Percentiles rank a stretch among this genome's conserved stretches.
These are phyloP conservation scores for Microsporum canis DNA, from an alignment of 2,329 filamentous ascomycete species.

Conservation along the genomic window DNA sequence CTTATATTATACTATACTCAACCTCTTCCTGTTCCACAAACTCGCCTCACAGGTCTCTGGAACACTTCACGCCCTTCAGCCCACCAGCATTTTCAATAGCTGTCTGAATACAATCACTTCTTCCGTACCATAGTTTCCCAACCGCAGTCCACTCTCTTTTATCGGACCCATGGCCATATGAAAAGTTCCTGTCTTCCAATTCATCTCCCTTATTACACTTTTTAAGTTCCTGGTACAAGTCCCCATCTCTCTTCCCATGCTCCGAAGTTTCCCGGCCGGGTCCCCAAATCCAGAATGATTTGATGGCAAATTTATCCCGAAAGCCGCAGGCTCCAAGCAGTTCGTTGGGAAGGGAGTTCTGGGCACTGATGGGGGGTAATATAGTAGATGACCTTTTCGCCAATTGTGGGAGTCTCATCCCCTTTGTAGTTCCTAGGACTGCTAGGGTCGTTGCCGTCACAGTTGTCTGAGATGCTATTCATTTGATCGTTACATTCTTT, in stretches of 20 bases:
- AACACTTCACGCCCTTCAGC: not conserved
- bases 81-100: not conserved
- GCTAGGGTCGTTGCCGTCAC: conserved; percentile 13
- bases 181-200: not conserved
- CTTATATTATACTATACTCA: too few species aligned
- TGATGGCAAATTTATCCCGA: not conserved
- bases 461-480: conserved; percentile 9
- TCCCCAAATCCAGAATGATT: conserved; percentile 1
- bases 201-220: not conserved
- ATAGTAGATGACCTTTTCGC: conserved; percentile 6
- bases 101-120: not conserved
- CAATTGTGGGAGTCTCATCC: conserved; percentile 13
- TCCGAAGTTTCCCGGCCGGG: conserved; percentile 2
- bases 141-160: not conserved
- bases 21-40: too few species aligned
- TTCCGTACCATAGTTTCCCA: not conserved
- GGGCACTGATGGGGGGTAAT: conserved; percentile 5
- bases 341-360: not conserved
- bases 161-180: conserved; percentile 2
- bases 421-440: conserved; percentile 18
- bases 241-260: not conserved
- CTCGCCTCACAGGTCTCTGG: not conserved
- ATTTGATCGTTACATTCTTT: conserved; percentile 4
- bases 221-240: not conserved
- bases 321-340: not conserved